Percentiles rank a stretch among this genome's conserved stretches.
phyloP scores from a whole-genome alignment of 2,329 filamentous ascomycete genomes.

The Fusarium agapanthi region DNA sequence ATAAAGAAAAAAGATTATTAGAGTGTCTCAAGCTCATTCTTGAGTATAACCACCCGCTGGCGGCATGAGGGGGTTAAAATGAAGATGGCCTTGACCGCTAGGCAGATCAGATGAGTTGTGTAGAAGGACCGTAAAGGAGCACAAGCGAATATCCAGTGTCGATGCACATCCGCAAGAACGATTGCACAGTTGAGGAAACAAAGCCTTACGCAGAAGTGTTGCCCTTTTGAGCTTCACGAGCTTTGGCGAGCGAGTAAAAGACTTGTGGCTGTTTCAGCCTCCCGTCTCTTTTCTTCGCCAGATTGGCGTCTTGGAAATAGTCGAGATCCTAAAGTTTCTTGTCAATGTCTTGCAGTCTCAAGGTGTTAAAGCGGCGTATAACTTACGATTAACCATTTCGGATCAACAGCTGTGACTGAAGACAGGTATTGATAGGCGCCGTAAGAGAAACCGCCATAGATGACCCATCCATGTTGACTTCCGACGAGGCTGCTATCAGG shows the following conservation, averaged over 20 bases:
- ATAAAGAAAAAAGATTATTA: fast-evolving
- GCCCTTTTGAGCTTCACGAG: background rate
- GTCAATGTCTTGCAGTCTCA: background rate
- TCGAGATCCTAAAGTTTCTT: background rate
- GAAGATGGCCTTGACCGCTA: fast-evolving
- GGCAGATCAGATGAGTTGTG: background rate
- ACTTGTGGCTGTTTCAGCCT: background rate
- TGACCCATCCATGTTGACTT: background rate
- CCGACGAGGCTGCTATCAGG: background rate
- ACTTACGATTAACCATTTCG: background rate
- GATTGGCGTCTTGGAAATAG: background rate
- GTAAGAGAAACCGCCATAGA: background rate
- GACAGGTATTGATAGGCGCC: background rate
- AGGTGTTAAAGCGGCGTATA: background rate
- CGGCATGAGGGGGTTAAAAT: fast-evolving
- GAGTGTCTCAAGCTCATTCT: background rate
- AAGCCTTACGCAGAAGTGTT: background rate
- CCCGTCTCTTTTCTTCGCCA: fast-evolving
- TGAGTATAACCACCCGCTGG: background rate
- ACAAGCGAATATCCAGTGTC: background rate
- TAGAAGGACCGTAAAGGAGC: background rate
- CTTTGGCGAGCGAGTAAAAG: background rate
- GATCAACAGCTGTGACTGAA: background rate
- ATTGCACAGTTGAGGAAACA: background rate
- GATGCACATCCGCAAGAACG: background rate